Evolutionary conservation across 2,329 filamentous ascomycete species (phyloP), one percentile per base, ranked within the genome.

Genomic region (Immersiporthe knoxdaviesiana): DNA sequence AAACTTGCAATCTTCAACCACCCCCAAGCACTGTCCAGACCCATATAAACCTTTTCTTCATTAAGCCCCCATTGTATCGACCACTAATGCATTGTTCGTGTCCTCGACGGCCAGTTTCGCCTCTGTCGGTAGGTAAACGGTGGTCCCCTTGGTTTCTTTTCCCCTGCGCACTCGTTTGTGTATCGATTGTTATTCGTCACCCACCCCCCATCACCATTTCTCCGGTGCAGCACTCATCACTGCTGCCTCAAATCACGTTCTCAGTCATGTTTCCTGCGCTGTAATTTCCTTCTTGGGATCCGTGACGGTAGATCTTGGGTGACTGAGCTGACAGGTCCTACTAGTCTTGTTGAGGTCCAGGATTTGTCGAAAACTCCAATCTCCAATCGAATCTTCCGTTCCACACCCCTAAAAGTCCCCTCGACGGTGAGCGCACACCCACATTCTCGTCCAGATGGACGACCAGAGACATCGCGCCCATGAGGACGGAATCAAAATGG

Each of bases 391-490:
- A n/a, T n/a, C n/a, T n/a, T n/a, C 16, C 18, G 21, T 35, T 35
- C 59, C 35, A 14, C 47, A 32, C 39, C 61, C 61, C 61, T 32
- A 16, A 47, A 50, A 63, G 50, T 32, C 41, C 21, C 32, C 61
- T 41, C 14, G 61, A 44, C 21, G 8, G 7, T 21, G 30, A 44
- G 41, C 39, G 27, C 41, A 50, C 61, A 50, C n/a, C 61, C 8
- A 47, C 24, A 21, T 18, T 35, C 32, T 32, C 41, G 61, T 27
- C 61, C 37, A 84, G 70, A 79, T 84, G 75, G 82, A 84, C 69
- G 82, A 84, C 35, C 78, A 79, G 64, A 79, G 83, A 70, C 82
- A 83, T 72, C 83, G 83, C 72, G 79, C 79, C 69, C 81, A 82
- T 72, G 83, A 85, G 67, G 83, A 84, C 63, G 81, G 84, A 76